Conservation (phyloP, 352 stramenopile genomes). For the Phytophthora pini region DNA sequence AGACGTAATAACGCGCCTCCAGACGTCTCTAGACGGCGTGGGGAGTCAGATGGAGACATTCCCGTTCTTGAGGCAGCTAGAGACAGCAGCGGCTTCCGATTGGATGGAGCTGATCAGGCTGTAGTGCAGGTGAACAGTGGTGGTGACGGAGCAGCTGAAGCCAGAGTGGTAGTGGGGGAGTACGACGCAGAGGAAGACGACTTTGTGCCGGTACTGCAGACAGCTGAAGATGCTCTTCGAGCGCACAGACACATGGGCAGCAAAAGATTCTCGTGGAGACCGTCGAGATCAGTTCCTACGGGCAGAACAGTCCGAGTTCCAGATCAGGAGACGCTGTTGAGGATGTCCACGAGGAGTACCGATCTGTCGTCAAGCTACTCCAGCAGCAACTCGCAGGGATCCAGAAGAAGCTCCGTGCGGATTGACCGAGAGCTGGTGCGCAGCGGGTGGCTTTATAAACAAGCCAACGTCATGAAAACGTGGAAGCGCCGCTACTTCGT, state of each 20-base stretch:
- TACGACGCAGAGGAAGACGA: conserved; percentile 59
- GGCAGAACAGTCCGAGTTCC: conserved; percentile 38
- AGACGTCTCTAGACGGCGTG: conserved; percentile 10
- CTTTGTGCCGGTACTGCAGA: conserved; percentile 74
- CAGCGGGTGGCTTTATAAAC: conserved; percentile 66
- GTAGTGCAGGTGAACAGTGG: conserved; percentile 39
- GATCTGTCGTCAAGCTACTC: conserved; percentile 43
- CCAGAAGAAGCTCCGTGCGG: conserved; percentile 34
- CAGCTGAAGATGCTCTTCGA: conserved; percentile 60
- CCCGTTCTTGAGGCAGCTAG: conserved; percentile 64
- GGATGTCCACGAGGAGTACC: conserved; percentile 52
- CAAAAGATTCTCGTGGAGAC: conserved; percentile 65
- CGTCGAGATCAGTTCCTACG: conserved; percentile 38
- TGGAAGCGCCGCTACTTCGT: conserved; percentile 91
- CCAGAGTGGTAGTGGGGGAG: conserved; percentile 37
- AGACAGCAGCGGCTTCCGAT: conserved; percentile 51
- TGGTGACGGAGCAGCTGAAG: conserved; percentile 43
- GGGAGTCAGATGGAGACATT: conserved; percentile 61
- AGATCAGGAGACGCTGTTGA: conserved; percentile 54
- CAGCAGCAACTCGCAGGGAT: conserved; percentile 51
- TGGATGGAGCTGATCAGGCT: conserved; percentile 41
- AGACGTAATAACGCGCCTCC: conserved; percentile 8
- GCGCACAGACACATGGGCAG: conserved; percentile 37
- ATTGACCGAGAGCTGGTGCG: conserved; percentile 59
- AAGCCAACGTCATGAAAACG: conserved; percentile 78